A percentile compares a stretch with the other conserved stretches of the same genome.
Conservation (phyloP, 2,329 filamentous ascomycete species). For the Penicillium polonicum region DNA sequence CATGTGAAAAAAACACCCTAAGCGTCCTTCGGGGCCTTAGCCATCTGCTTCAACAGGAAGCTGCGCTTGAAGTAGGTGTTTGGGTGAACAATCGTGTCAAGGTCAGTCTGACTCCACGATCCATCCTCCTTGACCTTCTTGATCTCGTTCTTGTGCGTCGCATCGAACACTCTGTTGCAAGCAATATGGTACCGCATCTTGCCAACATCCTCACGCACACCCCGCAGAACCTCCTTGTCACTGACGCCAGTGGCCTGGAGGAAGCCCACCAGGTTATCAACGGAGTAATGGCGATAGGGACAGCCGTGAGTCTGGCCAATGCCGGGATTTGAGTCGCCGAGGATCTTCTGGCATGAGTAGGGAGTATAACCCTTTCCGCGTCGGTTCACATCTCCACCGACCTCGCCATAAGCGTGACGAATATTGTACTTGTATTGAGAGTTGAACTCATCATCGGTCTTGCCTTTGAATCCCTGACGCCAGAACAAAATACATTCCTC, state of each 20-base stretch:
- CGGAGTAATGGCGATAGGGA: constrained; percentile 86
- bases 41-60: constrained; percentile 80
- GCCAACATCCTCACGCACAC: constrained; percentile 83
- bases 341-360: constrained; percentile 91
- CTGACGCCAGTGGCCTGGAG: constrained; percentile 76
- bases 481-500: constrained; percentile 92
- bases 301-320: constrained; percentile 92
- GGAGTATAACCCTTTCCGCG: constrained; percentile 85
- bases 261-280: constrained; percentile 78
- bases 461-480: constrained; percentile 78
- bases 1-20: constrained; percentile 13
- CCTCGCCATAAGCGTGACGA: constrained; percentile 91
- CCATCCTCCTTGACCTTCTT: constrained; percentile 73
- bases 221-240: constrained; percentile 73
- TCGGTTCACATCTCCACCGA: constrained; percentile 86
- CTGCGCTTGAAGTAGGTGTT: constrained; percentile 98
- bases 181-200: constrained; percentile 90
- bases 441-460: constrained; percentile 92
- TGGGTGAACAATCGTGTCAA: constrained; percentile 94
- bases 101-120: constrained; percentile 68
- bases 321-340: constrained; percentile 83
- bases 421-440: constrained; percentile 98
- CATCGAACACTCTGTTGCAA: constrained; percentile 93
- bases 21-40: constrained; percentile 52
- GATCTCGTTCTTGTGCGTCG: constrained; percentile 75